phyloP scores from a whole-genome alignment of 2,329 filamentous ascomycete genomes.

The Peltaster fructicola region DNA sequence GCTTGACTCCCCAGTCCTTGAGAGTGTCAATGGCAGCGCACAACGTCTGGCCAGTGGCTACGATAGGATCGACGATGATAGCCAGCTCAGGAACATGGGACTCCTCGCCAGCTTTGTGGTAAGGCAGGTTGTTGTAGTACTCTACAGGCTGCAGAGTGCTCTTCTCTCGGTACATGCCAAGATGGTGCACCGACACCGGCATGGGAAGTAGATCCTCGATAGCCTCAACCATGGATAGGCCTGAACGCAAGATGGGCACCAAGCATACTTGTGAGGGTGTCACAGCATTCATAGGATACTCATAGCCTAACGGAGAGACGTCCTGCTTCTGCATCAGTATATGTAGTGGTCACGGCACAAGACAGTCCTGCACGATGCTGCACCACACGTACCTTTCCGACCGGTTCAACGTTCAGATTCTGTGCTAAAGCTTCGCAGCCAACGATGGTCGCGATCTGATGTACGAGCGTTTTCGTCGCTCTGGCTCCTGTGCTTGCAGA shows the following conservation, averaged over 20 bases:
- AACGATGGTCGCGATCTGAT: constrained; percentile 73
- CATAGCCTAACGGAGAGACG: constrained; percentile 58
- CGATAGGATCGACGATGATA: constrained; percentile 78
- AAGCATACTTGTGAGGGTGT: constrained; percentile 54
- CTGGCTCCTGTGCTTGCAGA: constrained; percentile 50
- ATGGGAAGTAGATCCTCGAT: constrained; percentile 66
- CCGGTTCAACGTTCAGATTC: constrained; percentile 38
- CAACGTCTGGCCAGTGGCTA: constrained; percentile 82
- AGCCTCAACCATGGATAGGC: constrained; percentile 78
- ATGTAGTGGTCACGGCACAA: not conserved
- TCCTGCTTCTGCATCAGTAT: constrained; percentile 42
- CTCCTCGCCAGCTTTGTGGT: constrained; percentile 36
- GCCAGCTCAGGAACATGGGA: constrained; percentile 42
- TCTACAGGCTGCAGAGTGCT: constrained; percentile 76
- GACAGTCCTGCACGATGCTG: not conserved
- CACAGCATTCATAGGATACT: constrained; percentile 50
- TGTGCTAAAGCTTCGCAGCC: constrained; percentile 62
- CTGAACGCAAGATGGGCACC: constrained; percentile 83
- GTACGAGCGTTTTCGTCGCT: constrained; percentile 64
- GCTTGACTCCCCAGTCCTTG: constrained; percentile 76
- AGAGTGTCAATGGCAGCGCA: constrained; percentile 79
- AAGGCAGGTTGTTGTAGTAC: constrained; percentile 94
- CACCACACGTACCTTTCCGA: constrained; percentile 42
- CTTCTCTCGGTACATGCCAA: constrained; percentile 85
- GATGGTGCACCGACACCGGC: constrained; percentile 73